A percentile compares a stretch with the other conserved stretches of the same genome.
Evolutionary conservation across 768 basidiomycete genomes (phyloP).

Genomic region (Hortiboletus campestris): DNA sequence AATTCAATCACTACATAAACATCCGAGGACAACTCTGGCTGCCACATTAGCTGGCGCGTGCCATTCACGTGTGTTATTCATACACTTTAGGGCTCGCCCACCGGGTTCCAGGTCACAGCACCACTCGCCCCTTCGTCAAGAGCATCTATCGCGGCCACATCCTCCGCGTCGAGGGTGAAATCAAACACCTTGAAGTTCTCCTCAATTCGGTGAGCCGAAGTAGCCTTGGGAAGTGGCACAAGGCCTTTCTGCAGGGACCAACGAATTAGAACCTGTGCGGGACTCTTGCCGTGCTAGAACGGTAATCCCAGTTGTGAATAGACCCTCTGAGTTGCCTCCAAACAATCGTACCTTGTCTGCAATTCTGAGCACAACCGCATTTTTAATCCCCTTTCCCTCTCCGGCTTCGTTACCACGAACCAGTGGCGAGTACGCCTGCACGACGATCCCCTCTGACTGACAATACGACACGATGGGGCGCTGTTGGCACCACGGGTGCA

Average conservation of each 20-base stretch:
- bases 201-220: slow-evolving; percentile 58
- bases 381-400: slow-evolving; percentile 38
- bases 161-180: slow-evolving; percentile 62
- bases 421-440: slow-evolving; percentile 75
- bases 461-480: slow-evolving; percentile 73
- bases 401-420: slow-evolving; percentile 41
- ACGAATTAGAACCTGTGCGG: slow-evolving; percentile 48
- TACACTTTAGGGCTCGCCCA: slow-evolving; percentile 36
- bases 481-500: slow-evolving; percentile 83
- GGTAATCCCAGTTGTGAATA: background rate
- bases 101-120: slow-evolving; percentile 80
- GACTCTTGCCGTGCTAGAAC: slow-evolving; percentile 27
- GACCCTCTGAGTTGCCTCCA: background rate
- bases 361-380: slow-evolving; percentile 48
- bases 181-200: slow-evolving; percentile 75
- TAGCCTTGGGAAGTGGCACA: slow-evolving; percentile 78
- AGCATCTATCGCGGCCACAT: slow-evolving; percentile 61
- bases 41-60: background rate
- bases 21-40: too few species aligned
- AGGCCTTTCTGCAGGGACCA: slow-evolving; percentile 53
- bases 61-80: background rate
- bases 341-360: slow-evolving; percentile 50
- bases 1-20: too few species aligned
- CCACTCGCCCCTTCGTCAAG: slow-evolving; percentile 71
- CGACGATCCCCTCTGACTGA: slow-evolving; percentile 50